Conservation (phyloP, 2,329 filamentous ascomycete species). For the Allantophomopsis cytisporea region DNA sequence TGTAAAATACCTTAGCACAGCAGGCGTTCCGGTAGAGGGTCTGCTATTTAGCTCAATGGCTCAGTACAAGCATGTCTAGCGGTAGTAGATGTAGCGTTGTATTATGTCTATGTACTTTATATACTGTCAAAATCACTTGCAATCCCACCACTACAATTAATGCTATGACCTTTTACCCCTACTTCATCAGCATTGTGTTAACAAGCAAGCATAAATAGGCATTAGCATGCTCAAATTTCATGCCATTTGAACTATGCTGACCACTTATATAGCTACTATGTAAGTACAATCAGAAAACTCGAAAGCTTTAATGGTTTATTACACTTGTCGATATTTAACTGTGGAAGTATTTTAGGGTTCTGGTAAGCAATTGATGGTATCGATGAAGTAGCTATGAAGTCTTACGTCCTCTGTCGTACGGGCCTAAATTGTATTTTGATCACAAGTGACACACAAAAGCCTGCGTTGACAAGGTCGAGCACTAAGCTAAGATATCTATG, state of each 20-base stretch:
- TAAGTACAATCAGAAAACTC: not conserved
- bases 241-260: constrained; percentile 80
- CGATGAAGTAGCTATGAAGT: too few species aligned
- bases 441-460: too few species aligned
- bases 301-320: too few species aligned
- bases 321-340: too few species aligned
- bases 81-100: not conserved
- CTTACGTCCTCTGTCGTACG: too few species aligned
- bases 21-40: not conserved
- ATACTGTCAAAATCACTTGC: constrained; percentile 4
- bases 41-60: too few species aligned
- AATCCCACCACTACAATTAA: constrained; percentile 55
- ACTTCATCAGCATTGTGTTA: constrained; percentile 47
- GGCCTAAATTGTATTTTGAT: too few species aligned
- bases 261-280: constrained; percentile 60
- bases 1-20: not conserved
- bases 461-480: too few species aligned
- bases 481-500: too few species aligned
- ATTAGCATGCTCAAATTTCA: constrained; percentile 81
- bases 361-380: too few species aligned
- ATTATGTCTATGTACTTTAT: not conserved
- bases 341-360: too few species aligned
- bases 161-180: constrained; percentile 62
- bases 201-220: constrained; percentile 65
- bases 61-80: too few species aligned